Percentiles rank a stretch among this genome's conserved stretches.
phyloP scores from a whole-genome alignment of 139 green algal genomes.

The Picocystis salinarum region DNA sequence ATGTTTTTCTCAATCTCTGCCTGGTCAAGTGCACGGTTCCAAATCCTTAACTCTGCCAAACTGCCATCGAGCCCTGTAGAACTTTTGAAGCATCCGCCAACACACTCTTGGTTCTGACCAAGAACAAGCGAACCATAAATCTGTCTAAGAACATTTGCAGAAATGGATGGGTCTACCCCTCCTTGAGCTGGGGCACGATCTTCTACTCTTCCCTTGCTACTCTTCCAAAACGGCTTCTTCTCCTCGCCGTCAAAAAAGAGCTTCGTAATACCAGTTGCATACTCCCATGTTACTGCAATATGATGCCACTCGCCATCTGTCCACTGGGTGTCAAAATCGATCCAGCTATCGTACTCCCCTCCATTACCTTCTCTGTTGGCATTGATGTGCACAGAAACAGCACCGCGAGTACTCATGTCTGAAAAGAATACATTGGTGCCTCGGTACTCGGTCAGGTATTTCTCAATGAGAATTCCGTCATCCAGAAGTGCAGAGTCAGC shows the following conservation, averaged over 20 bases:
- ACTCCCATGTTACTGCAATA: conserved; percentile 51
- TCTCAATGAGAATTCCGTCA: conserved; percentile 5
- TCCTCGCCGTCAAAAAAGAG: conserved; percentile 50
- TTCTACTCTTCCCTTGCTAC: neutral
- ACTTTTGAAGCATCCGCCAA: conserved; percentile 56
- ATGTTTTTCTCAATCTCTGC: conserved; percentile 33
- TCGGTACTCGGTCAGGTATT: conserved; percentile 2
- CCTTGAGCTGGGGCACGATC: conserved; percentile 8
- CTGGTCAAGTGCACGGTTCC: conserved; percentile 29
- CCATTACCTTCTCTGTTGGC: conserved; percentile 37
- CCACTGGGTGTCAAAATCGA: conserved; percentile 57
- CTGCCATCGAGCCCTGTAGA: conserved; percentile 35
- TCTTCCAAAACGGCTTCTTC: conserved; percentile 38
- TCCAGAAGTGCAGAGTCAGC: neutral
- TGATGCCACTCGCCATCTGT: conserved; percentile 61
- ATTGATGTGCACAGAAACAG: conserved; percentile 63
- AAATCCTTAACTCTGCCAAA: conserved; percentile 50
- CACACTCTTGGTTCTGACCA: conserved; percentile 62
- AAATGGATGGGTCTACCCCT: conserved; percentile 36
- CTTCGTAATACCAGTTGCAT: conserved; percentile 24
- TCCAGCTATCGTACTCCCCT: conserved; percentile 31
- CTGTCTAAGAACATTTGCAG: conserved; percentile 16
- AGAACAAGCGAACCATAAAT: conserved; percentile 44
- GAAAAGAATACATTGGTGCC: neutral
- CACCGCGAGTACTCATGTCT: conserved; percentile 25